Evolutionary conservation across 2,329 filamentous ascomycete genomes (phyloP), one percentile per base, ranked within the genome.

Genomic region (Davidsoniella neocaledoniae): DNA sequence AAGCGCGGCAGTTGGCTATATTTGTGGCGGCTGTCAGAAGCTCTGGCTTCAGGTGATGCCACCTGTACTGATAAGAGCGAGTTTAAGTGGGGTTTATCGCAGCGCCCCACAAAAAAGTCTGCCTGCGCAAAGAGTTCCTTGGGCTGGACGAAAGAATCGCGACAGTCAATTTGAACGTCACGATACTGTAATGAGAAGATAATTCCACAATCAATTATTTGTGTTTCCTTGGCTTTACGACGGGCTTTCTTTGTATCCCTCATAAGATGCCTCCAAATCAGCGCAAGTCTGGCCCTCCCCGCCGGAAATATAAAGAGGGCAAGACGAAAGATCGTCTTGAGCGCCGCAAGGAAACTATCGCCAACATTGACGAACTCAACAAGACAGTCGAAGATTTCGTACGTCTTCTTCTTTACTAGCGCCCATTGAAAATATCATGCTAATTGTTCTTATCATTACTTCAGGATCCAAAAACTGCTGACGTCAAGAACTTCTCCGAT

Each of bases 401-500:
- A 58, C 54, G 64, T 58, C 5, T 43, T 19, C 26, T 25, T 7
- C 19, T 7, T 6, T 33, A 33, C 29, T 33, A 10, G 4, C 12
- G 29, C 38, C 9, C 21, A 17, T 2, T 19, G 25, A 23, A 23
- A 23, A 23, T 23, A 23, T 5, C 5, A 5, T 23, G 21, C 21
- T 23, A 23, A 23, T 19, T 19, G 19, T 19, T 14, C 25, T 48
- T 23, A 33, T 26, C 14, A 10, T 25, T 16, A n/a, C 12, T 29
- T 1, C 23, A 81, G 76, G 81, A 86, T 54, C 65, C 69, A 46
- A 81, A 81, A 55, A 66, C 69, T 7, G 61, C 69, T 55, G 66
- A 75, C 14, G 69, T 74, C 58, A 80, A 78, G 55, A 74, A 75
- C 55, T 98, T 98, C 63, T 72, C 79, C 57, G 79, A 94, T 52